phyloP scores from a whole-genome alignment of 2,329 filamentous ascomycete species.

The Gaeumannomyces tritici region DNA sequence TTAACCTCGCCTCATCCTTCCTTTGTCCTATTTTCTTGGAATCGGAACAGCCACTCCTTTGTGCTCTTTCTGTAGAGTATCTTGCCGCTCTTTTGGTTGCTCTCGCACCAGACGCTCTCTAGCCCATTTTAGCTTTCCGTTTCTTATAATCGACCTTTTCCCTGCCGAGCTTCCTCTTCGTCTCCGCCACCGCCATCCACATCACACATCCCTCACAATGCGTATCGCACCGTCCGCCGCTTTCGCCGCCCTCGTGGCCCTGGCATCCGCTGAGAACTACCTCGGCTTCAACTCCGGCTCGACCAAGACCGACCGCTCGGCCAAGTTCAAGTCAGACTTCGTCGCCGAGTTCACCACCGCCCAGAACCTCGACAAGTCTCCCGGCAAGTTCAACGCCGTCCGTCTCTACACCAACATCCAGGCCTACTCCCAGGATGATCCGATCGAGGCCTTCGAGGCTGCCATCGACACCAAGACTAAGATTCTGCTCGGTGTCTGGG shows the following conservation, averaged over 20 bases:
- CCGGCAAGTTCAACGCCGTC: conserved; percentile 53
- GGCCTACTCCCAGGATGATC: conserved; percentile 59
- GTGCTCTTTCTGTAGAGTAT: background rate
- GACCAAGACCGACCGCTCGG: conserved; percentile 33
- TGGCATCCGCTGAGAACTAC: conserved; percentile 33
- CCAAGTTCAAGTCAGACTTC: conserved; percentile 47
- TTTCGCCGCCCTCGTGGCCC: conserved; percentile 28
- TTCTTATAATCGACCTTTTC: background rate
- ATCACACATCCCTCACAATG: conserved; percentile 23
- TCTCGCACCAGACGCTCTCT: background rate
- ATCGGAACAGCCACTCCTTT: conserved; percentile 1
- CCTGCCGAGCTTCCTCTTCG: background rate
- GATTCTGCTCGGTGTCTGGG: conserved; percentile 58
- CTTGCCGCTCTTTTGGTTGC: background rate
- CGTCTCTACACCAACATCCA: conserved; percentile 63
- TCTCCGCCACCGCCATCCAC: background rate
- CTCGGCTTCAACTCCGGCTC: conserved; percentile 45
- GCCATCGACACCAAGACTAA: conserved; percentile 50
- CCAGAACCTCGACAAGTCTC: conserved; percentile 51
- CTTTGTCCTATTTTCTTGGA: background rate
- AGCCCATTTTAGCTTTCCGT: background rate
- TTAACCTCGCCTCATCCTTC: background rate
- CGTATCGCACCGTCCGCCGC: conserved; percentile 27
- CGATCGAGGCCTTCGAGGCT: conserved; percentile 70
- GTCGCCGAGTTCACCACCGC: conserved; percentile 61